Conservation (phyloP, 257 asterid genomes). For the Gentiana macrophylla region DNA sequence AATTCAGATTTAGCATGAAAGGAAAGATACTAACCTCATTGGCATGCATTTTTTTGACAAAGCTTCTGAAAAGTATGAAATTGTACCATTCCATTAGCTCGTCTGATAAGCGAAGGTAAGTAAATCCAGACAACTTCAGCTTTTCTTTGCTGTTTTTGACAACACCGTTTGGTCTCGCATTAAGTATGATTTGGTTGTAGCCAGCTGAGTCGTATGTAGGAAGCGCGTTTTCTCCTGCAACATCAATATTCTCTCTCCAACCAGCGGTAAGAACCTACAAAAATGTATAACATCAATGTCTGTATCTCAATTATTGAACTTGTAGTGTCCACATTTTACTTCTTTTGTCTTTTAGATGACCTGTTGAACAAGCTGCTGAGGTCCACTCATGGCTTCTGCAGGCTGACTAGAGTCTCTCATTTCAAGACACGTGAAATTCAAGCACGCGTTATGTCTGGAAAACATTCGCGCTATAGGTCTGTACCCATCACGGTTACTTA, state of each 20-base stretch:
- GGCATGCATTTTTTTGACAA: constrained; percentile 34
- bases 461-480: constrained; percentile 24
- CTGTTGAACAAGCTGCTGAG: constrained; percentile 28
- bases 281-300: not conserved
- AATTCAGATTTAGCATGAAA: not conserved
- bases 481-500: constrained; percentile 22
- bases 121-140: constrained; percentile 21
- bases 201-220: constrained; percentile 43
- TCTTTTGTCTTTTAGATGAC: constrained; percentile 3
- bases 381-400: constrained; percentile 21
- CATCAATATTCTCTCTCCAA: constrained; percentile 59
- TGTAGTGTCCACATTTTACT: no score
- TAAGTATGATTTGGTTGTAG: constrained; percentile 32
- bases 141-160: constrained; percentile 11
- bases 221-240: constrained; percentile 83
- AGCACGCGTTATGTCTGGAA: constrained; percentile 19
- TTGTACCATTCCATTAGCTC: constrained; percentile 13
- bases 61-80: constrained; percentile 19
- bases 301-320: no score
- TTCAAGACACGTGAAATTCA: constrained; percentile 34
- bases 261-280: constrained; percentile 52
- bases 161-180: constrained; percentile 32
- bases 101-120: constrained; percentile 32
- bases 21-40: constrained; percentile 17
- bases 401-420: constrained; percentile 30